Evolutionary conservation across 2,329 filamentous ascomycete genomes (phyloP), one percentile per base, ranked within the genome.

Genomic region (Fragosphaeria purpurea): DNA sequence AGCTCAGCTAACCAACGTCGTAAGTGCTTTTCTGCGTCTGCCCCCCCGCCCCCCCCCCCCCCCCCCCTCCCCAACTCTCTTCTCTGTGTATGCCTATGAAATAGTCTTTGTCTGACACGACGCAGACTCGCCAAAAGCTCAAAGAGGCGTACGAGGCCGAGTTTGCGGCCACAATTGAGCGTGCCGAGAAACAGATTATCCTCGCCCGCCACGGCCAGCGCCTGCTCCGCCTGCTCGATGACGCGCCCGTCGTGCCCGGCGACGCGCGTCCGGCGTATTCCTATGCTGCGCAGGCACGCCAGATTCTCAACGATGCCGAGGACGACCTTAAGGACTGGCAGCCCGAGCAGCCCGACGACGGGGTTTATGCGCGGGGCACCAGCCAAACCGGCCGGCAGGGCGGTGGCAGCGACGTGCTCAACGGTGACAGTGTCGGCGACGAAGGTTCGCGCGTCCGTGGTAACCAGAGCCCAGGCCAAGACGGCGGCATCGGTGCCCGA

Each of bases 171-270:
- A 87, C 89, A 22, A 95, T 98, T 60, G 93, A 98, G 73, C 86
- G 91, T 35, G 89, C 89, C 31, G 93, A 97, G 73, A 97, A 97
- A 72, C 93, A 98, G 66, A 86, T 91, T 60, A 87, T 98, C 53
- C 79, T 98, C 12, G 91, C 93, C 51, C 87, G 86, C 61, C 90
- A 97, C 64, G 91, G 89, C 22, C 85, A 88, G 50, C 83, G 88
- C 42, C 78, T 98, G 38, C 67, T 98, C 50, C 82, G 85, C 59
- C 78, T 95, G 40, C 79, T 98, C 9, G 93, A 98, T 60, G 91
- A 96, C 65, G 84, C 83, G 0, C 88, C 93, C 0, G 81, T 96
- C 34, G 85, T 95, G 1, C 91, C 91, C 1, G 93, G 93, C 45
- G 88, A 96, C 64, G 67, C 75, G 12, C 82, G 85, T 47, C 73